A percentile compares a stretch with the other conserved stretches of the same genome.
Evolutionary conservation across 495 filamentous ascomycete species (phyloP).

Genomic region (Xylaria sp.): DNA sequence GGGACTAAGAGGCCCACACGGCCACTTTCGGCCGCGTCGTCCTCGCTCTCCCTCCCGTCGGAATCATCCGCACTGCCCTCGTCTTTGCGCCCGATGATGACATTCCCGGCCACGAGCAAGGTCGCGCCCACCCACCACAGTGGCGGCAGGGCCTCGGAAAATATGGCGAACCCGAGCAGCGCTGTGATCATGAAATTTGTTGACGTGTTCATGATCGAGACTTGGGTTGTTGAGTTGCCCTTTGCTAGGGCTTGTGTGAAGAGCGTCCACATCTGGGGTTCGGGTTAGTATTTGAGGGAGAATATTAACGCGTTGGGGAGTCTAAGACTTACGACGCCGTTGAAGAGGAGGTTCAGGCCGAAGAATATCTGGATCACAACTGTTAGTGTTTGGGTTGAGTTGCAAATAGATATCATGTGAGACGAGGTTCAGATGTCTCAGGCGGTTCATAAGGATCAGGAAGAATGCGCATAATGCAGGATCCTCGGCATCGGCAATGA

Average conservation of each 20-base stretch:
- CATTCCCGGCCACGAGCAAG: constrained; percentile 86
- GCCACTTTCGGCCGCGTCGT: constrained; percentile 29
- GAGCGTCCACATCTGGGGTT: constrained; percentile 82
- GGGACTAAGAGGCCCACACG: constrained; percentile 25
- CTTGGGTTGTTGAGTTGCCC: constrained; percentile 84
- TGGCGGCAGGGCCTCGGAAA: constrained; percentile 72
- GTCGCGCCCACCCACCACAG: constrained; percentile 90
- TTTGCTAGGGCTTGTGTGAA: constrained; percentile 83
- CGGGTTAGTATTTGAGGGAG: constrained; percentile 12
- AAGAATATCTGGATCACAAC: constrained; percentile 73
- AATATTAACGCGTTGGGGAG: constrained; percentile 2
- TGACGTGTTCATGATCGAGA: constrained; percentile 91
- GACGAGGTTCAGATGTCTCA: neutral
- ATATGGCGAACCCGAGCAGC: constrained; percentile 77
- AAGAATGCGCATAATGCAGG: neutral
- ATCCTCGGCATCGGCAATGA: neutral
- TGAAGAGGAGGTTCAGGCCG: constrained; percentile 85
- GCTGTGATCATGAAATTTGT: constrained; percentile 93
- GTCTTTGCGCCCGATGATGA: constrained; percentile 85
- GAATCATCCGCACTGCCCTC: constrained; percentile 50
- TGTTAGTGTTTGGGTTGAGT: constrained; percentile 12
- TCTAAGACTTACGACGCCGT: constrained; percentile 66
- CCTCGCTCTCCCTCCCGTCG: constrained; percentile 4
- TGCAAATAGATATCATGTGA: neutral
- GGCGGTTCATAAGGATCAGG: neutral